Evolutionary conservation across 495 filamentous ascomycete species (phyloP), one percentile per base, ranked within the genome.

Genomic region (Neurospora terricola): DNA sequence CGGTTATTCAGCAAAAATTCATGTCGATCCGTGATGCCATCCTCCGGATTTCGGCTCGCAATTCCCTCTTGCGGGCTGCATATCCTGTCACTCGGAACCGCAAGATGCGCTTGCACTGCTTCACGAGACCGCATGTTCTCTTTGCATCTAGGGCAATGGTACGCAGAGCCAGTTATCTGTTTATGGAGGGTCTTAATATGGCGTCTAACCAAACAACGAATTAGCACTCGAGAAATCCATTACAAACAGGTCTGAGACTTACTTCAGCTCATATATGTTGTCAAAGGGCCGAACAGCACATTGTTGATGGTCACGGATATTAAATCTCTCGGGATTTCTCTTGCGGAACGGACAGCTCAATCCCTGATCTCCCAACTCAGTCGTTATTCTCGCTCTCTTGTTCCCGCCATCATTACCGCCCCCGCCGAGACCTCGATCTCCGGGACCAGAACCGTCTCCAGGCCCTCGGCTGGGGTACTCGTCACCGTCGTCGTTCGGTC

Each of bases 271-370:
- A 6, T 78, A 70, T 12, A 83, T 78, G 38, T 77, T 72, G 5
- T 74, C 69, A 23, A 75, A 81, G 6, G 73, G 71, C 38, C 75
- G 78, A 4, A 75, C 71, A 12, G 81, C 80, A 54, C 81, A 83
- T 16, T 27, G 71, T 16, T 73, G 73, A n/a, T 76, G 72, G 6
- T 80, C 79, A 34, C 81, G 78, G 54, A 82, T 72, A 38, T 82
- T 83, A 72, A 83, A 83, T 59, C 72, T 76, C 69, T 77, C 59
- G n/a, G 81, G 81, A 48, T 83, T 83, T 23, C 81, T 74, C 75
- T 83, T 83, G 39, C 81, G 78, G 54, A 80, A 83, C 8, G 81
- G 81, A 43, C 81, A 83, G 70, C 78, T 78, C 12, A 81, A 59
- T 6, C 73, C 37, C 18, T 76, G 54, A 54, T 45, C 73, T 9